Evolutionary conservation across 257 asterid species (phyloP), one percentile per base, ranked within the genome.

Genomic region (Forsythia viridissima): DNA sequence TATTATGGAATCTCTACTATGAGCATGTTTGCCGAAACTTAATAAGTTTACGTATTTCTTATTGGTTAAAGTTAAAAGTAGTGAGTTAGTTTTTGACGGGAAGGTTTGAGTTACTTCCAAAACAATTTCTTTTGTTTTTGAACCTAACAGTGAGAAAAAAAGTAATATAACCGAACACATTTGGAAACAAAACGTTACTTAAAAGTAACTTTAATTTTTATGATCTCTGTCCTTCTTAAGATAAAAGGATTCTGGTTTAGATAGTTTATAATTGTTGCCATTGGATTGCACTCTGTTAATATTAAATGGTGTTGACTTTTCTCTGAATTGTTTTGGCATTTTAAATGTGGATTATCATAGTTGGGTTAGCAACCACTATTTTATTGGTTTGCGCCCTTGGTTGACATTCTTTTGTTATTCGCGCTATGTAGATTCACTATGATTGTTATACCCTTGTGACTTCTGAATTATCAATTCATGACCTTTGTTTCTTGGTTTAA

Each of bases 401-500:
- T 13, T 48, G n/a, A 15, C 57, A 13, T 76, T 38, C 46, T 24
- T 40, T 36, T 30, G 43, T 57, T 61, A 13, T 48, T 68, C 76
- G 42, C 75, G 71, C 40, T 51, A 8, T n/a, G 42, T 73, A 75
- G 61, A 48, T 63, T 63, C 18, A 63, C 15, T 65, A 41, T 76
- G 61, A 72, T 20, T 38, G 8, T 4, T 38, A 24, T 30, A 30
- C 75, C 61, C 36, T 73, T 70, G 3, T 66, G 39, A 12, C 8
- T 51, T 82, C 39, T 69, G 52, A 42, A 24, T 18, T 66, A 51
- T 74, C 10, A 70, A 46, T 42, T 2, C 38, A 76, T 21, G 41
- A 34, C 55, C 68, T 61, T 80, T 68, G 70, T 73, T 12, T 69
- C 40, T 15, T 59, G 48, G 41, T 44, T 83, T 81, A 55, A 63